These are phyloP conservation scores for Pulveroboletus sp. DNA, from an alignment of 768 basidiomycete species.

Conservation along the genomic window DNA sequence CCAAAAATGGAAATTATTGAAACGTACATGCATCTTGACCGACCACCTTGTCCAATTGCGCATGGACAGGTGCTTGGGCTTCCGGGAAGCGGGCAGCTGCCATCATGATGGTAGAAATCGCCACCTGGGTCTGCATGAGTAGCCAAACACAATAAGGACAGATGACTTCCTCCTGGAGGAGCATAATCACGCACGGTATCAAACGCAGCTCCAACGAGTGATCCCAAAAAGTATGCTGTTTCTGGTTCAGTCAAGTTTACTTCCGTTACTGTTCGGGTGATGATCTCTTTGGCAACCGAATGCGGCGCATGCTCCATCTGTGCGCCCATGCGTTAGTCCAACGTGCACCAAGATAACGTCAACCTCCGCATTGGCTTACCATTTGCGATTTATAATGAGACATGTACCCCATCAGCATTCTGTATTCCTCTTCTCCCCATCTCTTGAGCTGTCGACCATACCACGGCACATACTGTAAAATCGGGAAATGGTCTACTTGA, in stretches of 20 bases:
- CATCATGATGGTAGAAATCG: conserved; percentile 32
- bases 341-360: too few species aligned
- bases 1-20: not conserved
- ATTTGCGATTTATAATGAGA: conserved; percentile 42
- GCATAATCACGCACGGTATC: conserved; percentile 40
- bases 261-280: conserved; percentile 44
- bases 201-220: conserved; percentile 61
- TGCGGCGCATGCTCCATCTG: conserved; percentile 13
- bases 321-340: not conserved
- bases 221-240: conserved; percentile 56
- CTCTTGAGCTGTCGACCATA: conserved; percentile 53
- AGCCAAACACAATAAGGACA: not conserved
- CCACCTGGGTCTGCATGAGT: conserved; percentile 23
- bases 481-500: conserved; percentile 34
- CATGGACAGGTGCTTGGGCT: conserved; percentile 33
- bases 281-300: conserved; percentile 52
- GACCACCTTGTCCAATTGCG: conserved; percentile 36
- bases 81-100: conserved; percentile 37
- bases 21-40: conserved; percentile 34
- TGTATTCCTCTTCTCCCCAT: conserved; percentile 53
- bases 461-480: conserved; percentile 52
- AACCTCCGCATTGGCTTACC: conserved; percentile 29
- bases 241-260: conserved; percentile 51
- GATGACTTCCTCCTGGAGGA: rapidly evolving
- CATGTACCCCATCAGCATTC: conserved; percentile 47